Base-by-base conservation (phyloP, 1,284 basidiomycete genomes). In the Puccinia hordei region DNA sequence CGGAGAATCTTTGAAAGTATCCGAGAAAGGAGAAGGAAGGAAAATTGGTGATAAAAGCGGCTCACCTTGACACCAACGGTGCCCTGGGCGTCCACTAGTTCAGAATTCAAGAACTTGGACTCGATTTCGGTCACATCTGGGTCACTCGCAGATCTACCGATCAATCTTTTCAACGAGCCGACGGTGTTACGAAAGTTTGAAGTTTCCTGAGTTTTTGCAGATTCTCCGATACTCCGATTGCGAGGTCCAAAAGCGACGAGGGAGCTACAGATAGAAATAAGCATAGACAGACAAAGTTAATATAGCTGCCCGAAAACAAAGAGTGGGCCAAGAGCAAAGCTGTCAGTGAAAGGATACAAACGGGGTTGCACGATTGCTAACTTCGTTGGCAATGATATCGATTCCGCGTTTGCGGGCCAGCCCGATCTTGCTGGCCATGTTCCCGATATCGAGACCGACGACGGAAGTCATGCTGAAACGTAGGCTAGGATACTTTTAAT, bases 171-270 rank as follows among this genome's bases (percentile, higher is more conserved):
- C 84, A 98, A 88, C 0, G 90, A 91, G 69, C 95, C 95, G 85
- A 95, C 89, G 55, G 95, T 97, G 88, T 97, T 98, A 87, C 91
- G 92, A 89, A 95, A 97, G 88, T 97, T 97, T 83, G 93, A 95
- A n/a, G 92, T 96, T 87, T 98, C 95, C 83, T 95, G 93, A 0
- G 93, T 97, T 88, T 97, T 97, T 84, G 94, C 95, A 30, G 93
- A 83, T 87, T 98, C 95, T 83, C 95, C 95, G 85, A 97, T 92
- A 73, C 91, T 87, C 82, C 95, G 91, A 85, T 94, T 92, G 86
- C 92, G 93, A 59, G 90, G 89, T 38, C 94, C 94, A 87, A 96
- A 98, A 9, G 92, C 93, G 82, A 97, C 90, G 82, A 98, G 90
- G 63, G 95, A 95, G 85, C 94, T 95, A 83, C 6, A 0, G 8